Evolutionary conservation across 1,284 basidiomycete species (phyloP).

Genomic region (Puccinia polysora): DNA sequence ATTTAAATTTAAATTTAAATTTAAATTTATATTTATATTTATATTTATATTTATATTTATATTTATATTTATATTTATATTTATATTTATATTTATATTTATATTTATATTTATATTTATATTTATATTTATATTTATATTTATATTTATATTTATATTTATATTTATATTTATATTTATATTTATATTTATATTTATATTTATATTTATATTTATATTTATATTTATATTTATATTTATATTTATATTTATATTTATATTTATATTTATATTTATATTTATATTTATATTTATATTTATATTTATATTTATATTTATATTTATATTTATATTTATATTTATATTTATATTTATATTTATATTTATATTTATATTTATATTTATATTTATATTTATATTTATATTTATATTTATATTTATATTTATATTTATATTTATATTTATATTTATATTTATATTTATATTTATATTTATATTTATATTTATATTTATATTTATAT

Average conservation of each 20-base stretch:
- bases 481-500: not conserved
- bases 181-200: not conserved
- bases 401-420: not conserved
- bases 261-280: not conserved
- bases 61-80: no score
- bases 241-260: not conserved
- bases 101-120: not conserved
- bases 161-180: not conserved
- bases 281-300: not conserved
- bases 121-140: not conserved
- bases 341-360: not conserved
- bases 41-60: no score
- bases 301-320: not conserved
- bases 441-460: not conserved
- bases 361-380: not conserved
- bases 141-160: not conserved
- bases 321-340: not conserved
- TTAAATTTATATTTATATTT: no score
- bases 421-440: not conserved
- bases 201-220: constrained; percentile 3
- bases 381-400: not conserved
- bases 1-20: no score
- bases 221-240: not conserved
- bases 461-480: not conserved
- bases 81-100: not conserved